A percentile compares a stretch with the other conserved stretches of the same genome.
These are phyloP conservation scores for Chlorella variabilis DNA, from an alignment of 163 green algal species.

Conservation along the genomic window DNA sequence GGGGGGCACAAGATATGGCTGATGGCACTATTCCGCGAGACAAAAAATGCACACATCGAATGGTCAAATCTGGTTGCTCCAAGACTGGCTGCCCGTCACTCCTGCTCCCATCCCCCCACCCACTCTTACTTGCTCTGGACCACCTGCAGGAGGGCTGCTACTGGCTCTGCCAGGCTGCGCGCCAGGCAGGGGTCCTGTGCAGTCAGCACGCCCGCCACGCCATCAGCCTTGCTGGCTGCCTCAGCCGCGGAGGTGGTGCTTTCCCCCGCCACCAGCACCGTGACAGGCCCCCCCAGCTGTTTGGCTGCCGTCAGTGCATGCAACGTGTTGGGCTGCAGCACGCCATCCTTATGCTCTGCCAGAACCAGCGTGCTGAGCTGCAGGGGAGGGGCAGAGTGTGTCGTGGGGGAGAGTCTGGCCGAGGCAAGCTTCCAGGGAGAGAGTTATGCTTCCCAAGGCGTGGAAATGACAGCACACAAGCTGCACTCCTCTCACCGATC, in stretches of 20 bases:
- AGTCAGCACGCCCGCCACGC: conserved; percentile 66
- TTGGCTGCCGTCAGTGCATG: conserved; percentile 58
- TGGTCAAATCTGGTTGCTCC: too few relatives aligned
- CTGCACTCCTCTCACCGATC: conserved; percentile 10
- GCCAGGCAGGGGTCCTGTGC: conserved; percentile 62
- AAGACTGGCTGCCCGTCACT: too few relatives aligned
- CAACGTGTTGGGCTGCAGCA: conserved; percentile 59
- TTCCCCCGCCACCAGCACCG: conserved; percentile 66
- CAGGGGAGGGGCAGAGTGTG: neutral
- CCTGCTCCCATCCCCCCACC: neutral
- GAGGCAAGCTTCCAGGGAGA: too few relatives aligned
- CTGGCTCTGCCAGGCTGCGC: conserved; percentile 72
- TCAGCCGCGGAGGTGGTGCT: conserved; percentile 32
- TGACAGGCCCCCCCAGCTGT: conserved; percentile 56
- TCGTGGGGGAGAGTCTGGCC: neutral
- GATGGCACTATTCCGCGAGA: neutral
- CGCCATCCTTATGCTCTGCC: conserved; percentile 65
- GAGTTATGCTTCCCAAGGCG: too few relatives aligned
- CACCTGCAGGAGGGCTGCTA: conserved; percentile 59
- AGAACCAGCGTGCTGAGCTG: conserved; percentile 69
- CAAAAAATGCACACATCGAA: too few relatives aligned
- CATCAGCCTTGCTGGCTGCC: conserved; percentile 32
- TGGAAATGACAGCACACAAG: neutral
- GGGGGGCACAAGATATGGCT: too few relatives aligned
- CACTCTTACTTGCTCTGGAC: conserved; percentile 52